These are phyloP conservation scores for Pseudonectria buxi DNA, from an alignment of 2,329 filamentous ascomycete genomes.

Conservation along the genomic window DNA sequence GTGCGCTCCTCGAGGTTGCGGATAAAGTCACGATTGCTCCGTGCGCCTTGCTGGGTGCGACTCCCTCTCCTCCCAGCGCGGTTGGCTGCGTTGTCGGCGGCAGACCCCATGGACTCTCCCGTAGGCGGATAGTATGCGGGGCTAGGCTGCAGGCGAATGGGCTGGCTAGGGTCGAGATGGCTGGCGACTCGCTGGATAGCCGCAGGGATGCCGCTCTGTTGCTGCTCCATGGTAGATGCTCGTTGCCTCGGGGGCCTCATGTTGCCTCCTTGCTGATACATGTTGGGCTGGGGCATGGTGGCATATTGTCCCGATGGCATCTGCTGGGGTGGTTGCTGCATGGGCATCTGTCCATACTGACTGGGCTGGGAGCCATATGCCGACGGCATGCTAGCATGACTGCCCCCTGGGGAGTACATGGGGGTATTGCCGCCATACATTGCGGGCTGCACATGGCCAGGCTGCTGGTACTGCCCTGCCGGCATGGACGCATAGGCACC, in stretches of 20 bases:
- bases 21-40: slow-evolving; percentile 79
- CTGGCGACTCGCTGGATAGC: slow-evolving; percentile 92
- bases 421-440: slow-evolving; percentile 72
- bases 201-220: slow-evolving; percentile 84
- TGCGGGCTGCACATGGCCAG: slow-evolving; percentile 48
- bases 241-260: slow-evolving; percentile 74
- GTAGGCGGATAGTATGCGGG: slow-evolving; percentile 96
- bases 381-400: slow-evolving; percentile 49
- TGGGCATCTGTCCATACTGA: slow-evolving; percentile 66
- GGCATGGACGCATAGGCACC: slow-evolving; percentile 54
- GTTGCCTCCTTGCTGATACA: slow-evolving; percentile 55
- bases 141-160: slow-evolving; percentile 88
- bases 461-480: slow-evolving; percentile 40
- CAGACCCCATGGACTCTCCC: slow-evolving; percentile 69
- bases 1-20: slow-evolving; percentile 91
- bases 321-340: slow-evolving; percentile 60
- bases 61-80: slow-evolving; percentile 68
- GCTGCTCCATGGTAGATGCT: slow-evolving; percentile 93
- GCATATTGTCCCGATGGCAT: slow-evolving; percentile 60
- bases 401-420: slow-evolving; percentile 62
- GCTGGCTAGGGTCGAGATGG: slow-evolving; percentile 88
- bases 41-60: slow-evolving; percentile 54
- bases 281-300: slow-evolving; percentile 41
- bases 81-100: slow-evolving; percentile 51
- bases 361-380: slow-evolving; percentile 69